Conservation (phyloP, 306 rosid genomes). For the Malus sieversii region DNA sequence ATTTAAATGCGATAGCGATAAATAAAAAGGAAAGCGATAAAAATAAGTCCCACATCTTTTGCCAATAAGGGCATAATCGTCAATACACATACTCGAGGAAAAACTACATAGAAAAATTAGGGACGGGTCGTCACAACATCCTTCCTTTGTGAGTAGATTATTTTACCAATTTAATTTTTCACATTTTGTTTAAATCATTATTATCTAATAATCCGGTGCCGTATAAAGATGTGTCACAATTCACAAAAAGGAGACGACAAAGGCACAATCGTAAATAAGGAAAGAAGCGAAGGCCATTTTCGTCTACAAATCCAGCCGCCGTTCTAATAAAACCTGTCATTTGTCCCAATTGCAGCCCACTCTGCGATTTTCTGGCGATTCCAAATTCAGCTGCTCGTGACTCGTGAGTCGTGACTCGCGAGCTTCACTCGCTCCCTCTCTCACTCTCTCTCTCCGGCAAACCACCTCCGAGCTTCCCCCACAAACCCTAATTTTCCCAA, state of each 20-base stretch:
- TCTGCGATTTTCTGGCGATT: not conserved
- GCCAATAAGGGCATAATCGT: no score
- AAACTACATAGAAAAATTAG: no score
- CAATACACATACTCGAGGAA: no score
- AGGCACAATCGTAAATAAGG: constrained; percentile 17
- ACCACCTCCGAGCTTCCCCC: not conserved
- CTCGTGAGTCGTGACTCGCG: not conserved
- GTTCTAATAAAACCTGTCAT: not conserved
- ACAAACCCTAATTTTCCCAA: not conserved
- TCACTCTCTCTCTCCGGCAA: not conserved
- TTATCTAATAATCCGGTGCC: not conserved
- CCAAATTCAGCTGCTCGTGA: not conserved
- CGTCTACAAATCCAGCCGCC: not conserved
- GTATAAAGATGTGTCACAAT: no score
- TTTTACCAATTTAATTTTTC: no score
- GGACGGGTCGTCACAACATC: no score
- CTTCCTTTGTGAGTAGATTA: no score
- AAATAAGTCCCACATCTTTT: no score
- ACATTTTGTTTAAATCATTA: not conserved
- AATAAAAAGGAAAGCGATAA: no score
- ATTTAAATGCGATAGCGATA: no score
- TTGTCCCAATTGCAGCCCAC: not conserved
- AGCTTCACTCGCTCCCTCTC: not conserved
- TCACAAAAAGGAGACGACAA: not conserved
- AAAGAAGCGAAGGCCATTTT: not conserved